Conservation (phyloP, 202 grass and related monocot species). For the Bolboschoenoplectus hybrid region DNA sequence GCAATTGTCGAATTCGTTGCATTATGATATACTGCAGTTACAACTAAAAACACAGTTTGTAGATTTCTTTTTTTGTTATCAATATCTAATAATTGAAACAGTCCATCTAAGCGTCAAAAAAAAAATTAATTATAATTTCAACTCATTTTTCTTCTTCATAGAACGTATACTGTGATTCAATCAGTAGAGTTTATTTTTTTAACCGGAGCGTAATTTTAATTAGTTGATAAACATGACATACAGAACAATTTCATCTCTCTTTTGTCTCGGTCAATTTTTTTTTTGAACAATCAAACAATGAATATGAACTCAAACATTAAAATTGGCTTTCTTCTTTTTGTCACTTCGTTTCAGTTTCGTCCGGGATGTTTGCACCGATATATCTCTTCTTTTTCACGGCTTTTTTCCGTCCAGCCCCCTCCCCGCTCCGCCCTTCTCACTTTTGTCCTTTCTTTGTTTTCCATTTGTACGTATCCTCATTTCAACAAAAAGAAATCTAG, state of each 20-base stretch:
- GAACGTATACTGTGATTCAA: neutral
- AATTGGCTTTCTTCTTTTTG: neutral
- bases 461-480: neutral
- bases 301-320: neutral
- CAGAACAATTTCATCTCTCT: neutral
- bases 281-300: neutral
- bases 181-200: neutral
- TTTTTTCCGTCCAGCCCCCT: neutral
- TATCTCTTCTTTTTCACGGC: neutral
- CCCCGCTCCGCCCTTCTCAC: neutral
- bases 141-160: neutral
- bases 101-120: neutral
- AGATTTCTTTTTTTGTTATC: neutral
- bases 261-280: neutral
- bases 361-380: neutral
- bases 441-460: no score
- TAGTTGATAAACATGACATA: constrained; percentile 15
- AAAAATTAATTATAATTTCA: neutral
- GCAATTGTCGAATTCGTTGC: neutral
- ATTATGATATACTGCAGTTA: neutral
- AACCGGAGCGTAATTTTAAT: neutral
- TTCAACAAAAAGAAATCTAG: neutral
- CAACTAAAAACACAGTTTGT: neutral
- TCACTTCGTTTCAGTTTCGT: neutral
- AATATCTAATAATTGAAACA: neutral